Base-by-base conservation (phyloP, 768 basidiomycete species). In the Collybia mongolica region DNA sequence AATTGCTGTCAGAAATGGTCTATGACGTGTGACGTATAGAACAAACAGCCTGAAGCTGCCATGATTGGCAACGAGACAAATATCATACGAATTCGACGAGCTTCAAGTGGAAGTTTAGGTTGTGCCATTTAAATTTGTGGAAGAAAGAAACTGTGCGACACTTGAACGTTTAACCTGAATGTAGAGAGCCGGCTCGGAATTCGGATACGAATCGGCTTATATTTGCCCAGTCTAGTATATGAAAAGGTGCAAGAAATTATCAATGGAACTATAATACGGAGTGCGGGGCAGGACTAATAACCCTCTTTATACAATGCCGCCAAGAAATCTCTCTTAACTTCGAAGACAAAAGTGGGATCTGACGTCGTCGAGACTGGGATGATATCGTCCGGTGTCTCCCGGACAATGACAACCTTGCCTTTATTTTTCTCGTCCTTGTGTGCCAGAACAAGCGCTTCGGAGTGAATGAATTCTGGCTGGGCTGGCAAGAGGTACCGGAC, bases 21-120 rank as follows among this genome's bases (percentile, higher is more conserved):
- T 12, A 37, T 6, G 9, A 73, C 82, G 52, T 32, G 11, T 6
- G 11, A 12, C 14, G 14, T 6, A 14, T 9, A 32, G 32, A 32
- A 32, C 32, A 9, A 49, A 89, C 87, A 76, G 43, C 83, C 79
- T 11, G 80, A 81, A 5, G 78, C 84, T 22, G 75, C 82, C 44
- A 88, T 82, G 39, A 89, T 75, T 3, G 87, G 87, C 11, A 83
- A 55, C 0, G 84, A 74, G 36, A 85, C 70, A 38, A 89, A 83
- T 51, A 89, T 77, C 22, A 74, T 79, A 17, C 72, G 68, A 56
- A 73, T 60, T 37, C 73, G 65, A 28, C 71, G 71, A 3, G 71
- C 68, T 57, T 70, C 69, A 6, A 69, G 64, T 8, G 70, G 57
- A 11, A 73, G 64, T 42, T 59, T 55, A 42, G 56, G 59, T n/a